Evolutionary conservation across 2,329 filamentous ascomycete species (phyloP).

Genomic region (Lecanicillium sp.): DNA sequence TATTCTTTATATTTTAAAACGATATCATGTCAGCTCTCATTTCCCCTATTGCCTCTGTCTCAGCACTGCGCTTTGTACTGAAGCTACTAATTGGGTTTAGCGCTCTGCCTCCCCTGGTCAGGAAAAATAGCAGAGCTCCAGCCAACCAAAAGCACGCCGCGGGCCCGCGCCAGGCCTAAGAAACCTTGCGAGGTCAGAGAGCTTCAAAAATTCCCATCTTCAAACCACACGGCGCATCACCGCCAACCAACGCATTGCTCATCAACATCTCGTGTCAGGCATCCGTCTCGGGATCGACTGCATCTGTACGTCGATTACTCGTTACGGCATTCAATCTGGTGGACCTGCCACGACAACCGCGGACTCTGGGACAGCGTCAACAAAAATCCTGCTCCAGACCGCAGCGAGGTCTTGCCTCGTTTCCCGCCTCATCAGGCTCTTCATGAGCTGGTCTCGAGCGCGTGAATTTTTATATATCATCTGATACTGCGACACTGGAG

Average conservation of each 20-base stretch:
- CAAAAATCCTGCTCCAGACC: neutral
- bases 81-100: constrained; percentile 13
- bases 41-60: too few relatives aligned
- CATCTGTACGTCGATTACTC: neutral
- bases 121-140: constrained; percentile 14
- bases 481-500: constrained; percentile 5
- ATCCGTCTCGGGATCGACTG: neutral
- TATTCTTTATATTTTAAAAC: too few relatives aligned
- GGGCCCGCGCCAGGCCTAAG: constrained; percentile 1
- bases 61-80: neutral
- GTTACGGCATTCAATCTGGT: too few relatives aligned
- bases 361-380: neutral
- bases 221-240: constrained; percentile 7
- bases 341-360: too few relatives aligned
- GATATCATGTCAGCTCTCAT: too few relatives aligned
- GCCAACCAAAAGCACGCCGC: constrained; percentile 1
- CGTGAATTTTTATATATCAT: constrained; percentile 1
- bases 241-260: constrained; percentile 10
- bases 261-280: constrained; percentile 1
- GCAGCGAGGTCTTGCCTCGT: neutral
- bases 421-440: neutral
- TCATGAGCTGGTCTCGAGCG: constrained; percentile 11
- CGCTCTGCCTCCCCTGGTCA: constrained; percentile 3
- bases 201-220: constrained; percentile 12
- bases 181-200: constrained; percentile 8